Conservation (phyloP, 2,329 filamentous ascomycete species). For the Tolypocladium album region DNA sequence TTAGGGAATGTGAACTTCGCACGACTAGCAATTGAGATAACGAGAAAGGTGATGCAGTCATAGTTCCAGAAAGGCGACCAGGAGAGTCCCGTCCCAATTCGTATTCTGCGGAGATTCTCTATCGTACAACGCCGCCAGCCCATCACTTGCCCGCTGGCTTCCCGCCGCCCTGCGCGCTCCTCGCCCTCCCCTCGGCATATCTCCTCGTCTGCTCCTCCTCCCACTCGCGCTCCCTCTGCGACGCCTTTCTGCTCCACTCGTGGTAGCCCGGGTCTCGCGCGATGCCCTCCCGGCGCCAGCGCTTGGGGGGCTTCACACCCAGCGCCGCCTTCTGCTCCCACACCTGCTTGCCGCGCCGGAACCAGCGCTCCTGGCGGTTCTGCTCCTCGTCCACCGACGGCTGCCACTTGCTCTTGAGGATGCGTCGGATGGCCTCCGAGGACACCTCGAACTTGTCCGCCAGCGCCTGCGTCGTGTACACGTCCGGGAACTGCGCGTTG, state of each 20-base stretch:
- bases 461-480: slow-evolving; percentile 65
- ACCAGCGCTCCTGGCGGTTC: slow-evolving; percentile 50
- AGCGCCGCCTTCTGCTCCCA: slow-evolving; percentile 50
- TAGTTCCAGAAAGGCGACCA: neutral
- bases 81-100: neutral
- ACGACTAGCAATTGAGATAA: neutral
- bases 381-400: slow-evolving; percentile 49
- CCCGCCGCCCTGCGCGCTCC: neutral
- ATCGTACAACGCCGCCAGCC: neutral
- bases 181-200: slow-evolving; percentile 13
- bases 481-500: slow-evolving; percentile 63
- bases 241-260: slow-evolving; percentile 16
- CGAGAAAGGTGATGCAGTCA: neutral
- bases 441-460: slow-evolving; percentile 77
- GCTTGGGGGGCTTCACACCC: slow-evolving; percentile 49
- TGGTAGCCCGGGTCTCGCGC: slow-evolving; percentile 32
- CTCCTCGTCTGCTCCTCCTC: slow-evolving; percentile 17
- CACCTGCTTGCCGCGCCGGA: slow-evolving; percentile 46
- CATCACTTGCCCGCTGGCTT: neutral
- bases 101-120: neutral
- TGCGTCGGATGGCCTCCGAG: slow-evolving; percentile 75
- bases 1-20: neutral
- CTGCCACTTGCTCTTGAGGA: slow-evolving; percentile 70
- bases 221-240: slow-evolving; percentile 14
- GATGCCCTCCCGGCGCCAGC: slow-evolving; percentile 47